Evolutionary conservation across 495 filamentous ascomycete species (phyloP).

Genomic region (Neurospora sublineolata): DNA sequence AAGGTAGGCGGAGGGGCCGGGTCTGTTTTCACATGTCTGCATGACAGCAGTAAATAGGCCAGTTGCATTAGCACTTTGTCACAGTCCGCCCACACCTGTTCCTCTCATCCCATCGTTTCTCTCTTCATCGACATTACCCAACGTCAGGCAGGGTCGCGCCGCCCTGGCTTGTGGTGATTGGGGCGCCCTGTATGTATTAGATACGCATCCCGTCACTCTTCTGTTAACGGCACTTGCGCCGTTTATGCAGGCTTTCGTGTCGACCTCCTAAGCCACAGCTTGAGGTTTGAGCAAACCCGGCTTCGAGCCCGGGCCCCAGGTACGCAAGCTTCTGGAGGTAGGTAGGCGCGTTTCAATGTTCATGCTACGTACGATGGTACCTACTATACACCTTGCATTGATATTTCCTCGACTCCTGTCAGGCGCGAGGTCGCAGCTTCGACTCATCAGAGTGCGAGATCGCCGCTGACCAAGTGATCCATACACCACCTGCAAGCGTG

Average conservation of each 20-base stretch:
- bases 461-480: background rate
- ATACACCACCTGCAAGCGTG: background rate
- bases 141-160: background rate
- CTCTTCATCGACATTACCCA: background rate
- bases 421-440: background rate
- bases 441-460: background rate
- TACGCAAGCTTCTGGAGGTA: background rate
- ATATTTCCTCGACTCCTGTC: background rate
- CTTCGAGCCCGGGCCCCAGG: background rate
- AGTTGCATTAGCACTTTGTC: background rate
- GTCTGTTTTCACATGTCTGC: background rate
- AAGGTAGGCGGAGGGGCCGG: background rate
- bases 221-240: background rate
- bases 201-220: background rate
- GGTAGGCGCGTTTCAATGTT: background rate
- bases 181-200: background rate
- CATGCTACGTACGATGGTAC: background rate
- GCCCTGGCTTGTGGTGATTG: background rate
- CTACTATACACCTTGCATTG: background rate
- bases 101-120: background rate
- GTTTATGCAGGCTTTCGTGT: background rate
- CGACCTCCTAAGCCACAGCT: background rate
- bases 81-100: background rate
- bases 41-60: background rate
- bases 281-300: background rate